Evolutionary conservation across 192 early-diverging fungal genomes (phyloP), one percentile per base, ranked within the genome.

Genomic region (Coemansia sp.): DNA sequence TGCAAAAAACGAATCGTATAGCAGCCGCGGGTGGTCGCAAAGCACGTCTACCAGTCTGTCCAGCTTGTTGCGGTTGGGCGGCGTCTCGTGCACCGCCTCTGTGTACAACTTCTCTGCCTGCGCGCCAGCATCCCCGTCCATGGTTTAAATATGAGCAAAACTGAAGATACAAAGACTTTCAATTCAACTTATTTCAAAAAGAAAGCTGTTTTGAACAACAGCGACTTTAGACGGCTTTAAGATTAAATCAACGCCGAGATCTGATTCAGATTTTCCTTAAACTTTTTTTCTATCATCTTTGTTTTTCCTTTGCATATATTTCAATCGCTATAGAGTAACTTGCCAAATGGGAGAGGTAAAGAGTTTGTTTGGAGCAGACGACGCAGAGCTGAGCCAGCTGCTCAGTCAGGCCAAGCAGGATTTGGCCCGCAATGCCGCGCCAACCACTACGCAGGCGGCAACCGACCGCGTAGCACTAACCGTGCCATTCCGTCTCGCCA

Each of bases 11-110:
- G 29, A 21, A 1, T 64, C 39, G 57, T 75, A 81, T 8, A 72
- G 63, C n/a, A 81, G 45, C 6, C 17, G 19, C n/a, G 72, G 78
- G 35, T 66, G 71, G 35, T 22, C 62, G 57, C 69, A 69, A 2
- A 81, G 52, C n/a, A 72, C 49, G 29, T 81, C 72, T 5, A 65
- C 68, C 21, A 81, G 57, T 10, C 69, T 47, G 72, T 81, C 78
- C 31, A 81, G 61, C 45, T 57, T 61, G 19, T 65, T 75, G 69
- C 78, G 78, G 57, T 81, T 81, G 19, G 72, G 78, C 52, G 78
- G 72, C 25, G 69, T 70, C 25, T 75, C 72, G 26, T 69, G 35
- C 25, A 81, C 72, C 0, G 72, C 78, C 35, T 74, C 54, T 6
- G 25, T 69, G 59, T 81, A 81, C 9, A 81, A 26, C 16, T 6